Evolutionary conservation across 2,329 filamentous ascomycete genomes (phyloP), one percentile per base, ranked within the genome.

Genomic region (Penicillium sp.): DNA sequence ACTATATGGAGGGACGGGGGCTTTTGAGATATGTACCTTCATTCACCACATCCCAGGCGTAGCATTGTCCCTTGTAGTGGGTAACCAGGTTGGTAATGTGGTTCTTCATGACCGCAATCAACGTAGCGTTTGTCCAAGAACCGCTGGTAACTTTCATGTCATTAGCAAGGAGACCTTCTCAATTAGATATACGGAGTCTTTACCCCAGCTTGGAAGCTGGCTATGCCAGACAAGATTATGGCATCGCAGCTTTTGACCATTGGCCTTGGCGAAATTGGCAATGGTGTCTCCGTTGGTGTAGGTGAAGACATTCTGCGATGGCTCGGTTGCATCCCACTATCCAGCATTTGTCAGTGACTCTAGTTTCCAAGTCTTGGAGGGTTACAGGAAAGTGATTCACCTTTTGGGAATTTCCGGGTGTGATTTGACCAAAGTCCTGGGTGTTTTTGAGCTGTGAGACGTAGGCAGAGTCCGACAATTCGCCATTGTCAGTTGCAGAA

Each of bases 351-450:
- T 54, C 28, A 48, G 30, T 46, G 6, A 48, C 1, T n/a, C 2
- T 8, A 33, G 3, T 5, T 26, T 6, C 7, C 7, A 8, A 14
- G 14, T n/a, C 11, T 26, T 22, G 6, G 3, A 14, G 11, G 19
- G 19, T 22, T 1, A 8, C 1, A 22, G 16, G 13, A 35, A 25
- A 3, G 11, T 3, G 8, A 3, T 11, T 26, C 67, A 75, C 76
- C 71, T 86, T 85, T 72, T 87, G 84, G 2, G 82, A 81, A 71
- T 90, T 90, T 52, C 83, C 85, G 0, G 87, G 86, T 0, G 87
- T 89, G 28, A 89, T 80, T 72, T 87, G 83, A 35, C 87, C 88
- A 68, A 89, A 90, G 69, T 89, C 85, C 51, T 78, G 76, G 7
- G 82, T 81, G 73, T 90, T 85, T 69, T 80, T 81, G 45, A 88